These are phyloP conservation scores for Solanum sitiens DNA, from an alignment of 257 asterid genomes.

Conservation along the genomic window DNA sequence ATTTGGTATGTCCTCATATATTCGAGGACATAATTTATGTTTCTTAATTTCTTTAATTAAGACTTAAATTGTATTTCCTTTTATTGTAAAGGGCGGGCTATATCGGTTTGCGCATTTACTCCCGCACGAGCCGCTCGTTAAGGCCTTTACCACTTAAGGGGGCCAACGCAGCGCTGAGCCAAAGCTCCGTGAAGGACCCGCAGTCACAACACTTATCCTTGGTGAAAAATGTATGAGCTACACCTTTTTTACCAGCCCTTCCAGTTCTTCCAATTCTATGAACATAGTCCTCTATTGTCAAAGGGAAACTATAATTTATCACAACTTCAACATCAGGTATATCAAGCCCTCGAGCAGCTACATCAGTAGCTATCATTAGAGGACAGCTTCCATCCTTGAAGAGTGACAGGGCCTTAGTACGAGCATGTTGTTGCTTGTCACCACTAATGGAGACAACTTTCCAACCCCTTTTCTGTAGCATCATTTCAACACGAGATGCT, in stretches of 20 bases:
- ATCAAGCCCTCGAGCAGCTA: slow-evolving; percentile 96
- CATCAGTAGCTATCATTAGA: slow-evolving; percentile 93
- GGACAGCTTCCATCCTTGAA: slow-evolving; percentile 89
- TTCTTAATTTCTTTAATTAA: no score
- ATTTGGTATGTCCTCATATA: no score
- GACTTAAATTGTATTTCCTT: no score
- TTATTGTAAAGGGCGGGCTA: no score
- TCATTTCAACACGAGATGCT: slow-evolving; percentile 94
- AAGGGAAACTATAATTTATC: slow-evolving; percentile 92
- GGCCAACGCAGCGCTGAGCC: no score
- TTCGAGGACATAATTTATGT: no score
- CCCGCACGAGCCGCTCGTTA: no score
- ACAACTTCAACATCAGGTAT: slow-evolving; percentile 97
- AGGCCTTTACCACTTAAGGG: no score
- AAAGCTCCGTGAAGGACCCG: no score
- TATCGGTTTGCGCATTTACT: no score
- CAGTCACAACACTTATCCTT: no score
- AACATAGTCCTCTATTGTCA: slow-evolving; percentile 92
- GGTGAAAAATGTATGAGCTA: slow-evolving; percentile 96
- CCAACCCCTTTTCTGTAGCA: slow-evolving; percentile 96
- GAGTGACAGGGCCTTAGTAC: slow-evolving; percentile 59
- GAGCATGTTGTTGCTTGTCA: slow-evolving; percentile 84
- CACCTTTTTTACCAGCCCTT: slow-evolving; percentile 98
- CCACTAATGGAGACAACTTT: slow-evolving; percentile 94
- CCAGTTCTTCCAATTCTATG: slow-evolving; percentile 99